Conservation (phyloP, 2,329 filamentous ascomycete species). For the Verticillium nubilum region DNA sequence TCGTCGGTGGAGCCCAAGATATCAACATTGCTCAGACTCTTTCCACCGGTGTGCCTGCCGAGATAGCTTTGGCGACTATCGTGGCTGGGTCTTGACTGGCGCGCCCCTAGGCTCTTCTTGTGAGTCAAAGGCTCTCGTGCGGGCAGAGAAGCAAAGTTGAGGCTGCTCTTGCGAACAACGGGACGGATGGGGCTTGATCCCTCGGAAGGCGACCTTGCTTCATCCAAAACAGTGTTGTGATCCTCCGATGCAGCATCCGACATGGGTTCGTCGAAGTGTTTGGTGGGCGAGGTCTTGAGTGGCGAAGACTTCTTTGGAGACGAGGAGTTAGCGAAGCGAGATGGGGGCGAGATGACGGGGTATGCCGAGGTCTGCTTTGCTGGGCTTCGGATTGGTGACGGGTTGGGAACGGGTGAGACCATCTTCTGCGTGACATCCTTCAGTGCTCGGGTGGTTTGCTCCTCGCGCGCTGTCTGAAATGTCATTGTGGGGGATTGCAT, state of each 20-base stretch:
- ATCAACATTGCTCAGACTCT: slow-evolving; percentile 52
- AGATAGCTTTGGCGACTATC: slow-evolving; percentile 68
- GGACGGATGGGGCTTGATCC: slow-evolving; percentile 70
- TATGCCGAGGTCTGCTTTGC: slow-evolving; percentile 5
- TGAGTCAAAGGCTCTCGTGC: slow-evolving; percentile 80
- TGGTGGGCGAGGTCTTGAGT: slow-evolving; percentile 5
- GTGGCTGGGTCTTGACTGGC: slow-evolving; percentile 72
- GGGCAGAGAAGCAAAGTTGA: slow-evolving; percentile 89
- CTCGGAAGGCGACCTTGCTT: slow-evolving; percentile 58
- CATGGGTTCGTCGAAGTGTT: slow-evolving; percentile 6
- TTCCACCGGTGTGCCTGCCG: slow-evolving; percentile 66
- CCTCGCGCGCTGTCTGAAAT: slow-evolving; percentile 39
- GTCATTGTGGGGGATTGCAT: slow-evolving; percentile 27
- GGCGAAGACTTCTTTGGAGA: slow-evolving; percentile 17
- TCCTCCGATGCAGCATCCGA: neutral
- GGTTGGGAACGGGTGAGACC: slow-evolving; percentile 10
- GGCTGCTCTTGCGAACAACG: slow-evolving; percentile 83
- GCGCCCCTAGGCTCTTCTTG: slow-evolving; percentile 75
- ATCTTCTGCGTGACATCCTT: slow-evolving; percentile 10
- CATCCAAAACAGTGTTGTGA: slow-evolving; percentile 32
- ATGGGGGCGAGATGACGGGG: slow-evolving; percentile 12
- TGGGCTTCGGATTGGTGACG: slow-evolving; percentile 13
- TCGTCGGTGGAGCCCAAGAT: slow-evolving; percentile 39
- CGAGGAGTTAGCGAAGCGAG: slow-evolving; percentile 5
- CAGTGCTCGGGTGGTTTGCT: slow-evolving; percentile 27